Evolutionary conservation across 768 basidiomycete species (phyloP), one percentile per base, ranked within the genome.

Genomic region (Flagelloscypha sp.): DNA sequence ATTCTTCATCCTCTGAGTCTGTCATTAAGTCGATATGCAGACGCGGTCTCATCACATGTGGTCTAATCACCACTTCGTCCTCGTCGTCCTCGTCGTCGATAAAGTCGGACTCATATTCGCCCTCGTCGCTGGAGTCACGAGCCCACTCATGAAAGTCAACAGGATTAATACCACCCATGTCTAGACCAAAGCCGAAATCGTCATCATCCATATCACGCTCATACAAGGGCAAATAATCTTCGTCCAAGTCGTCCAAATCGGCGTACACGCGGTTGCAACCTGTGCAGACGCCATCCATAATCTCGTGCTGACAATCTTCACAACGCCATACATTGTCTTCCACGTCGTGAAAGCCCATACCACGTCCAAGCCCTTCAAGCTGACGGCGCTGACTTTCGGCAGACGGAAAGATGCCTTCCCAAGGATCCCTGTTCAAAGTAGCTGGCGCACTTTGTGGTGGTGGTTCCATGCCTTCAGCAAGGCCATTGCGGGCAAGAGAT

Each of bases 271-370:
- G 59, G 28, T 59, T 65, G 30, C 71, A 74, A 11, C 41, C 44
- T 20, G 58, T 58, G 44, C 71, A 73, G 11, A 55, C 42, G 4
- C 70, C 70, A 34, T 58, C 65, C 58, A 54, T 63, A 36, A 73
- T 67, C 53, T 73, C 71, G 45, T 73, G 65, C 55, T 63, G 52
- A 32, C 73, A 74, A 41, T 64, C 63, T 9, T 60, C 47, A 44
- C 71, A 73, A 16, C 71, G 62, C 38, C 58, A 65, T 29, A 74
- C 55, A 19, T 63, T 70, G 28, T 73, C 71, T 38, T 70, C 70
- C 27, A 61, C 54, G 45, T 74, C 70, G 8, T 61, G 57, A 46
- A 72, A 55, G 3, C 68, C 68, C 16, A 66, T 40, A 16, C 52
- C 50, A 20, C 48, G 54, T 48, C 7, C 54, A 52, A 41, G 38